A percentile compares a stretch with the other conserved stretches of the same genome.
phyloP scores from a whole-genome alignment of 768 basidiomycete genomes.

The Suillus subalutaceus region DNA sequence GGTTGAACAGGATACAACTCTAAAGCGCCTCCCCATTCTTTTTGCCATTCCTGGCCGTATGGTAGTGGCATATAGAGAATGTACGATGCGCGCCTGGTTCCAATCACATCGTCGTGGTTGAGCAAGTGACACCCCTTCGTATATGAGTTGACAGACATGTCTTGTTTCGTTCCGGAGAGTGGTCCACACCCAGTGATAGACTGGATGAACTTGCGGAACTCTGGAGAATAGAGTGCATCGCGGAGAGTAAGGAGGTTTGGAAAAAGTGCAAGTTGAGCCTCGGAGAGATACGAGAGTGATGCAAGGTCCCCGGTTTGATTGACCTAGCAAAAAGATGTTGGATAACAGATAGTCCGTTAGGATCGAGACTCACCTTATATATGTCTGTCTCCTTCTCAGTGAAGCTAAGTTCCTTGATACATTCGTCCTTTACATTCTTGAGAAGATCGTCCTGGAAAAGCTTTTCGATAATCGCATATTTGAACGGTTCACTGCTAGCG shows the following conservation, averaged over 20 bases:
- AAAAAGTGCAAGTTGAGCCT: conserved; percentile 75
- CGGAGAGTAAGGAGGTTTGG: conserved; percentile 81
- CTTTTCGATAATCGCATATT: conserved; percentile 77
- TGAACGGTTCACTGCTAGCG: conserved; percentile 67
- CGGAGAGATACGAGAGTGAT: conserved; percentile 84
- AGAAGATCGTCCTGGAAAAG: conserved; percentile 86
- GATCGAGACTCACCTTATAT: conserved; percentile 68
- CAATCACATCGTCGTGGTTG: conserved; percentile 98
- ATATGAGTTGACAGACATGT: conserved; percentile 94
- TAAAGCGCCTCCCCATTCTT: conserved; percentile 90
- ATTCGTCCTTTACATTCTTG: conserved; percentile 81
- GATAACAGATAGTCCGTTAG: conserved; percentile 6
- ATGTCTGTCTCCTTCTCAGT: conserved; percentile 98
- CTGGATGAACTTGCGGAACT: conserved; percentile 82
- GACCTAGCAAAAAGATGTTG: conserved; percentile 55
- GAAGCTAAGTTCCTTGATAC: conserved; percentile 75
- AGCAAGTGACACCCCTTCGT: conserved; percentile 91
- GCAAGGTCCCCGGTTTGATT: conserved; percentile 97
- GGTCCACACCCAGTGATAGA: conserved; percentile 91
- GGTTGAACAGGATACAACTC: conserved; percentile 82
- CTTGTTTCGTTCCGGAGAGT: conserved; percentile 88
- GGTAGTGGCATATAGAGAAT: conserved; percentile 95
- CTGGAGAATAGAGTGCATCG: conserved; percentile 85
- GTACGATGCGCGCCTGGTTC: conserved; percentile 90
- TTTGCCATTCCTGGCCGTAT: conserved; percentile 74